Evolutionary conservation across 495 filamentous ascomycete species (phyloP), one percentile per base, ranked within the genome.

Genomic region (Xanthoparmelia taractica): DNA sequence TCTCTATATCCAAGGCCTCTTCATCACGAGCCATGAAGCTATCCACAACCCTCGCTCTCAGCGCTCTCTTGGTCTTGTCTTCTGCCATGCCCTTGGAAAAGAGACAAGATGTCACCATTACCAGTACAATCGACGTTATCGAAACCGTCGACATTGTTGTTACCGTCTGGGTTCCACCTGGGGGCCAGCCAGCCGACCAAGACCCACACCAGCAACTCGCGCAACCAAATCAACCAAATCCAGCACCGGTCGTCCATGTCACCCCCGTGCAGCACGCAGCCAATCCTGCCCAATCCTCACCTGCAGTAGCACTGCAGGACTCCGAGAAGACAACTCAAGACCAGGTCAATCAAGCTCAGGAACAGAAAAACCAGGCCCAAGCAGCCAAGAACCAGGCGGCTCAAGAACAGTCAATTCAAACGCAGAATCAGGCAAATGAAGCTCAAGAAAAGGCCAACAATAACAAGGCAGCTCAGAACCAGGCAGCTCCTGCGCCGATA

Each of bases 121-220:
- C 68, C 48, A 65, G 69, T 25, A 79, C 76, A 23, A 65, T 76
- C n/a, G 58, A 70, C 20, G 68, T 72, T 50, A 73, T 70, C n/a
- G 72, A 54, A 25, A 79, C 76, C 31, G 68, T 76, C n/a, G 58
- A 70, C 17, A 64, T 72, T 36, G 72, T 70, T 23, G 72, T 66
- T 18, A 78, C 76, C 38, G 61, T 78, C 61, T 76, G 50, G 58
- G 34, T 65, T 29, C 58, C 45, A 23, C 63, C 58, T 15, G 48
- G 50, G 6, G 48, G 55, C n/a, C 38, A 48, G 45, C 23, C 45
- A 12, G 45, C 61, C 57, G 37, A 37, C n/a, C 50, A 48, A 38
- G 25, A 50, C 7, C 50, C 48, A 31, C 40, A 61, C n/a, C 11
- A 64, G 29, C 56, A 52, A 58, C 41, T 41, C 27, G 41, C 48